Conservation (phyloP, 2,329 filamentous ascomycete species). For the Aspergillus sp. region DNA sequence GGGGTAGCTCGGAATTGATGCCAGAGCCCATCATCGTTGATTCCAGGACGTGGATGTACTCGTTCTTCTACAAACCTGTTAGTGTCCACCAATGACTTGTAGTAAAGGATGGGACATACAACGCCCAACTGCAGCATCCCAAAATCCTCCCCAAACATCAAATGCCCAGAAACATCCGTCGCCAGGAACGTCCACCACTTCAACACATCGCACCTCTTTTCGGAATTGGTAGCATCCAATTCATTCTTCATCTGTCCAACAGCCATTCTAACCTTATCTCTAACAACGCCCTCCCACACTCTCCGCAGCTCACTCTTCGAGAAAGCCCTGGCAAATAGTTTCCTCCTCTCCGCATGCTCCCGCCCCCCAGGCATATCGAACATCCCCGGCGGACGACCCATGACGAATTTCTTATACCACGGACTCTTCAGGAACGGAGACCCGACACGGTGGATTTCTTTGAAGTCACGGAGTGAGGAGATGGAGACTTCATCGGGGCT, state of each 20-base stretch:
- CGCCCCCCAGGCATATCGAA: conserved; percentile 41
- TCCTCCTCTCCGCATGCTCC: conserved; percentile 41
- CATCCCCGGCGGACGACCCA: conserved; percentile 24
- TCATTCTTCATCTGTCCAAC: conserved; percentile 45
- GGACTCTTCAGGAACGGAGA: conserved; percentile 26
- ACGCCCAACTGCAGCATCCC: conserved; percentile 48
- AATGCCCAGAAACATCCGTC: conserved; percentile 51
- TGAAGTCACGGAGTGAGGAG: conserved; percentile 31
- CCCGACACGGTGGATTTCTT: conserved; percentile 28
- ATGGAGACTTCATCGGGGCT: conserved; percentile 28
- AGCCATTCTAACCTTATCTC: conserved; percentile 37
- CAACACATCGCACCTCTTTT: conserved; percentile 28
- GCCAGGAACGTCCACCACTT: conserved; percentile 55
- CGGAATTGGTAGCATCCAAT: background rate
- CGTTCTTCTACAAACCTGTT: conserved; percentile 26
- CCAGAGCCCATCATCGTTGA: conserved; percentile 10
- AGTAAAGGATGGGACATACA: conserved; percentile 29
- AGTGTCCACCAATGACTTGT: background rate
- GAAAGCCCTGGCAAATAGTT: conserved; percentile 43
- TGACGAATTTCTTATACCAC: conserved; percentile 27
- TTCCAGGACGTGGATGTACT: conserved; percentile 40
- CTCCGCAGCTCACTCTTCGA: conserved; percentile 14
- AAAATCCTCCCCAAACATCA: conserved; percentile 55
- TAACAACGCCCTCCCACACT: conserved; percentile 36
- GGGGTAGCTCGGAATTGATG: conserved; percentile 10